phyloP scores from a whole-genome alignment of 371 early-diverging fungal species.

The Nematocida displodere region DNA sequence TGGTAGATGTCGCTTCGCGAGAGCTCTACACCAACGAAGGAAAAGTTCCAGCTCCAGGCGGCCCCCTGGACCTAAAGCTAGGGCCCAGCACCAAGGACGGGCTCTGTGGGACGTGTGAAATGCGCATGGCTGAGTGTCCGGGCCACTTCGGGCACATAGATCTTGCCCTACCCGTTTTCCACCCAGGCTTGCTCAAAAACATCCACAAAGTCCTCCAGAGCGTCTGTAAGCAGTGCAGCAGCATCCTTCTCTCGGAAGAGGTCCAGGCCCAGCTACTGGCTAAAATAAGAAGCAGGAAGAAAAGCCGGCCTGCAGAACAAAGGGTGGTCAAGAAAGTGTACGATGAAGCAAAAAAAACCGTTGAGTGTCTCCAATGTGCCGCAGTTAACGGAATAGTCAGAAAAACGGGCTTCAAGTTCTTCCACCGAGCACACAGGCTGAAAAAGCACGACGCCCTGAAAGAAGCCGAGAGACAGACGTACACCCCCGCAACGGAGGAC shows the following conservation, averaged over 20 bases:
- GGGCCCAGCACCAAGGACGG: slow-evolving; percentile 71
- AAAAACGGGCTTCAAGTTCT: slow-evolving; percentile 82
- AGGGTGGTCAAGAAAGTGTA: slow-evolving; percentile 71
- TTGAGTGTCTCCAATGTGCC: slow-evolving; percentile 76
- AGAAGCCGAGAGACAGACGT: slow-evolving; percentile 5
- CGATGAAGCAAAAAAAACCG: slow-evolving; percentile 77
- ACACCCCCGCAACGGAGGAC: slow-evolving; percentile 12
- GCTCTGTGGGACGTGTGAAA: slow-evolving; percentile 82
- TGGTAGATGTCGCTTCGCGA: slow-evolving; percentile 77
- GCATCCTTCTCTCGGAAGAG: slow-evolving; percentile 49
- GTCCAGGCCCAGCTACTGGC: slow-evolving; percentile 43
- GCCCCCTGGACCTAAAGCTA: slow-evolving; percentile 59
- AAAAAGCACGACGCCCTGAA: slow-evolving; percentile 45
- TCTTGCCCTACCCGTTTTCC: slow-evolving; percentile 88
- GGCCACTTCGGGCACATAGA: slow-evolving; percentile 95
- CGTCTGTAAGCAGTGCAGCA: slow-evolving; percentile 79
- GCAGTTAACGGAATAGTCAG: slow-evolving; percentile 78
- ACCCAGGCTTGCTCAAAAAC: slow-evolving; percentile 86
- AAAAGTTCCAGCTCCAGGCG: slow-evolving; percentile 65
- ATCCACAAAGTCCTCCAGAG: slow-evolving; percentile 80
- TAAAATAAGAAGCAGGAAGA: slow-evolving; percentile 33
- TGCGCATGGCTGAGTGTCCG: slow-evolving; percentile 78
- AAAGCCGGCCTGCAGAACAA: slow-evolving; percentile 11
- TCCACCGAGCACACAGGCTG: slow-evolving; percentile 75
- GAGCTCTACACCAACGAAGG: slow-evolving; percentile 80